These are phyloP conservation scores for Chernovozyma aurita DNA, from an alignment of 1,139 yeast species.

Conservation along the genomic window DNA sequence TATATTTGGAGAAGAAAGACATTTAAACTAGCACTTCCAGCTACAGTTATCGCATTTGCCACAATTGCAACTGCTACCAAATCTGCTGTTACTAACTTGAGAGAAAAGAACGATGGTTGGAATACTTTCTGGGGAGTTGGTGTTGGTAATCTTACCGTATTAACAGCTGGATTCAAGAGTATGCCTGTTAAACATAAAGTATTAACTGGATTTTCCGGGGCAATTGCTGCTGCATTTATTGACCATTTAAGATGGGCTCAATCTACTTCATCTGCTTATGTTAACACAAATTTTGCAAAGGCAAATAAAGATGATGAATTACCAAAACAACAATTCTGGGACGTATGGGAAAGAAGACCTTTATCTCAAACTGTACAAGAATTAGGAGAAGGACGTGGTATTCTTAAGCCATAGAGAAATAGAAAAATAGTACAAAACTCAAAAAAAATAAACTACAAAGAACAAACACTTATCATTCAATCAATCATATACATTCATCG, in stretches of 20 bases:
- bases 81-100: constrained; percentile 39
- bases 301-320: constrained; percentile 33
- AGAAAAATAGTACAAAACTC: too few relatives aligned
- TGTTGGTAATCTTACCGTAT: constrained; percentile 38
- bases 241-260: constrained; percentile 44
- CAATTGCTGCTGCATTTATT: constrained; percentile 33
- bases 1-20: constrained; percentile 46
- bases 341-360: constrained; percentile 77
- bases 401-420: constrained; percentile 28
- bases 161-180: constrained; percentile 37
- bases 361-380: constrained; percentile 74
- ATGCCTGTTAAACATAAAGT: constrained; percentile 43
- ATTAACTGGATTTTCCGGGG: constrained; percentile 40
- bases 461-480: not conserved
- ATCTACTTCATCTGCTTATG: constrained; percentile 37
- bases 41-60: constrained; percentile 37
- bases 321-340: constrained; percentile 73
- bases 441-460: not conserved
- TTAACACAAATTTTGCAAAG: constrained; percentile 30
- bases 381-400: constrained; percentile 66
- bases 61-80: constrained; percentile 41
- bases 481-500: too few relatives aligned
- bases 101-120: constrained; percentile 50
- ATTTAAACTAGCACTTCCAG: constrained; percentile 39
- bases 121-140: constrained; percentile 45